phyloP scores from a whole-genome alignment of 768 basidiomycete species.

The Auricularia heimuer region DNA sequence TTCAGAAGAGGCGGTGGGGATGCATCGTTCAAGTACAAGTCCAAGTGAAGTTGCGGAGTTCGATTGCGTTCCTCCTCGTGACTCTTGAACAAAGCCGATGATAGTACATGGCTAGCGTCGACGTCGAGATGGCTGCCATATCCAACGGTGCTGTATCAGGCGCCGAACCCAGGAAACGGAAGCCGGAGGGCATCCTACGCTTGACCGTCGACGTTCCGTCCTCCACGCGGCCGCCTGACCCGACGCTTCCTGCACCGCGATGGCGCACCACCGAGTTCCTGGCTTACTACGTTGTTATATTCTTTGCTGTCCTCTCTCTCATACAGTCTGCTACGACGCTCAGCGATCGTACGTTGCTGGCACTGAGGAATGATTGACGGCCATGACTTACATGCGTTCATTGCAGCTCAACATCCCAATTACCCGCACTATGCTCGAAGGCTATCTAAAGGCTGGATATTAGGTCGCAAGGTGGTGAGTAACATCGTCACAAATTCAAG shows the following conservation, averaged over 20 bases:
- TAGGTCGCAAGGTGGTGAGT: constrained; percentile 62
- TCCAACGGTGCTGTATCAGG: not conserved
- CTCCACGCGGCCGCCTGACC: constrained; percentile 7
- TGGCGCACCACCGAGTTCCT: constrained; percentile 78
- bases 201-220: not conserved
- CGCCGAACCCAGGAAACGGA: not conserved
- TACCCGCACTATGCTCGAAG: constrained; percentile 47
- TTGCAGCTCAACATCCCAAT: constrained; percentile 63
- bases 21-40: too few relatives aligned
- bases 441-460: constrained; percentile 72
- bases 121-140: not conserved
- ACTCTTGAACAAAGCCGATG: too few relatives aligned
- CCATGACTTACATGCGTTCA: constrained; percentile 5
- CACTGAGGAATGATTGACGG: not conserved
- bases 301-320: constrained; percentile 56
- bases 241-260: constrained; percentile 34
- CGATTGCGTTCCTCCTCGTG: too few relatives aligned
- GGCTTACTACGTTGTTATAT: constrained; percentile 11
- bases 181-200: not conserved
- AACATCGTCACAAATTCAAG: not conserved
- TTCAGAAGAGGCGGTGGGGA: too few relatives aligned
- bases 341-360: constrained; percentile 56
- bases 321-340: constrained; percentile 61
- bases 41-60: too few relatives aligned
- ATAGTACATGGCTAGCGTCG: not conserved